Evolutionary conservation across 176 grass and related monocot genomes (phyloP).

Genomic region (Rhipidocladum racemiflorum): DNA sequence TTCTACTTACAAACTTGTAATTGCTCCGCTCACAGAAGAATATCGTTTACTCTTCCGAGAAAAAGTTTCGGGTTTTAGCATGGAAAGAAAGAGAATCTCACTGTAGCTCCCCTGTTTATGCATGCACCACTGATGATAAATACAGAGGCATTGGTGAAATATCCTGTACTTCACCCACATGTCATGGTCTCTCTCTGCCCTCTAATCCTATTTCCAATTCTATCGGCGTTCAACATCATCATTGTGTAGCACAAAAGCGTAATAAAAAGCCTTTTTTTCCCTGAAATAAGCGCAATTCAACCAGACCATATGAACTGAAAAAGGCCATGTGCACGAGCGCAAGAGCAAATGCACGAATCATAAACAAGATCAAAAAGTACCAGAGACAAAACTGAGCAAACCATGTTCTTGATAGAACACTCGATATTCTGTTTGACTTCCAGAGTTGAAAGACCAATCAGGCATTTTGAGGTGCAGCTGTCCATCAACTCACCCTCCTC

Average conservation of each 20-base stretch:
- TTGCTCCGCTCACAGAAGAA: no score
- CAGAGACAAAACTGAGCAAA: conserved; percentile 11
- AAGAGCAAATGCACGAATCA: not conserved
- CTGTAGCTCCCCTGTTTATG: conserved; percentile 6
- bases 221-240: not conserved
- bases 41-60: not conserved
- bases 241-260: not conserved
- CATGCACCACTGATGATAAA: not conserved
- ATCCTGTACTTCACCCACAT: not conserved
- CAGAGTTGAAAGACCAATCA: conserved; percentile 20
- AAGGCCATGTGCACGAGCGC: not conserved
- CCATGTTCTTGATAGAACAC: conserved; percentile 10
- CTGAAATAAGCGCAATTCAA: conserved; percentile 6
- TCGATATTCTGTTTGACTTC: conserved; percentile 32
- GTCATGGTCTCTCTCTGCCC: not conserved
- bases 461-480: conserved; percentile 23
- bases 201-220: not conserved
- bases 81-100: conserved; percentile 14
- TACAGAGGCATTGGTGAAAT: not conserved
- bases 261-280: not conserved
- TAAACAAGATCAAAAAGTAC: not conserved
- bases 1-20: not conserved
- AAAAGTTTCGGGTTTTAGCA: not conserved
- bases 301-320: conserved; percentile 2
- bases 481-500: conserved; percentile 30